These are phyloP conservation scores for Colletotrichum trifolii DNA, from an alignment of 2,329 filamentous ascomycete species.

Conservation along the genomic window DNA sequence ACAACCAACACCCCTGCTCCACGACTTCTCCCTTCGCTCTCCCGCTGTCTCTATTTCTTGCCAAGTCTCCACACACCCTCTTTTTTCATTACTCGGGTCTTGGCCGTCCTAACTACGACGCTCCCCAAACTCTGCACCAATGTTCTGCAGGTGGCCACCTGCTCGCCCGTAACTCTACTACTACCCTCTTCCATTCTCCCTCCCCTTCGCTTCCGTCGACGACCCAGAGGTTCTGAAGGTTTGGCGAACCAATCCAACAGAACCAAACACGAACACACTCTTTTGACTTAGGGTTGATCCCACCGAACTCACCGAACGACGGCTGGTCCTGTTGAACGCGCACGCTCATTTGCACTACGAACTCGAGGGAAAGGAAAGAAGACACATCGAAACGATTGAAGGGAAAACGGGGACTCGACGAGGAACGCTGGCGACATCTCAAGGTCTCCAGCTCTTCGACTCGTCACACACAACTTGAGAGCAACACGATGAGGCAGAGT, in stretches of 20 bases:
- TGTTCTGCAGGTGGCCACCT: slow-evolving; percentile 29
- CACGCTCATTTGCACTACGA: slow-evolving; percentile 25
- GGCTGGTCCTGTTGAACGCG: slow-evolving; percentile 42
- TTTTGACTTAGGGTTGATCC: slow-evolving; percentile 41
- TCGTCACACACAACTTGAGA: slow-evolving; percentile 4
- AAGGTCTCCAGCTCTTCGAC: slow-evolving; percentile 27
- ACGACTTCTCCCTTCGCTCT: slow-evolving; percentile 15
- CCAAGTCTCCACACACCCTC: slow-evolving; percentile 26
- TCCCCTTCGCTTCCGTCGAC: slow-evolving; percentile 9
- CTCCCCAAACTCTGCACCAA: slow-evolving; percentile 21
- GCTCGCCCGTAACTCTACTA: slow-evolving; percentile 18
- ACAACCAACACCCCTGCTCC: slow-evolving; percentile 6
- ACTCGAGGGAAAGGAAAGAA: neutral
- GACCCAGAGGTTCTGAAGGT: slow-evolving; percentile 17
- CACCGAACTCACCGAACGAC: slow-evolving; percentile 39
- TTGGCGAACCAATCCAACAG: slow-evolving; percentile 14
- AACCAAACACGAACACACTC: slow-evolving; percentile 15
- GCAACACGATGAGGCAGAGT: slow-evolving; percentile 39
- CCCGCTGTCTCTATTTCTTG: neutral
- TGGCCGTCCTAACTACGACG: slow-evolving; percentile 28
- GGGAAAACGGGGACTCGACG: neutral
- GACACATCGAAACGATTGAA: neutral
- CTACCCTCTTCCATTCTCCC: neutral
- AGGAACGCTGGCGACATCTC: slow-evolving; percentile 33
- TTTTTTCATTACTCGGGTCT: slow-evolving; percentile 33